Evolutionary conservation across 441 rosid genomes (phyloP).

Genomic region (Adansonia grandidieri): DNA sequence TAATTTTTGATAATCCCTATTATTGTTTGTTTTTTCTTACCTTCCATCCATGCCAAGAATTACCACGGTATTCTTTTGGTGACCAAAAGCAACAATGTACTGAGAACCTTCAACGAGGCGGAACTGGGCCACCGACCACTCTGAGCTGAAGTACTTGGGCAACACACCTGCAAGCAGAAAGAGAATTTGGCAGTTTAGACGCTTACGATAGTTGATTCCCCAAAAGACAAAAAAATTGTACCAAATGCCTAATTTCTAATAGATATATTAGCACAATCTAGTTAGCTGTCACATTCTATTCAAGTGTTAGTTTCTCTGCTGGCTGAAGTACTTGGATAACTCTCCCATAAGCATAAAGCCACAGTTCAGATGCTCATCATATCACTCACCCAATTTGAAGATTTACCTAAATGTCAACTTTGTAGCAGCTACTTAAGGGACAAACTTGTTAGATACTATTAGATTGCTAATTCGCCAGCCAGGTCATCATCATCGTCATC

Average conservation of each 20-base stretch:
- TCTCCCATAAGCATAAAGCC: slow-evolving; percentile 10
- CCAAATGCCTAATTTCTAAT: not conserved
- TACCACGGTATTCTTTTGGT: slow-evolving; percentile 80
- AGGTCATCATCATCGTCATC: not conserved
- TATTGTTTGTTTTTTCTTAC: slow-evolving; percentile 39
- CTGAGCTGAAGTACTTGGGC: slow-evolving; percentile 94
- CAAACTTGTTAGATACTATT: not conserved
- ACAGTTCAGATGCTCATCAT: not conserved
- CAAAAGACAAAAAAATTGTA: not conserved
- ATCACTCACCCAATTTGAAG: not conserved
- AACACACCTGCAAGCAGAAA: slow-evolving; percentile 64
- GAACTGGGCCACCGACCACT: slow-evolving; percentile 96
- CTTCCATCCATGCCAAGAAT: slow-evolving; percentile 96
- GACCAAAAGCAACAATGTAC: slow-evolving; percentile 90
- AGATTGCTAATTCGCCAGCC: not conserved
- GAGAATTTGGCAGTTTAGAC: not conserved
- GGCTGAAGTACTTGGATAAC: not conserved
- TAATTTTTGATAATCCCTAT: not conserved
- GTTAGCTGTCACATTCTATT: slow-evolving; percentile 1
- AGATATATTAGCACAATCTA: not conserved
- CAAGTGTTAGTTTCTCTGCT: not conserved
- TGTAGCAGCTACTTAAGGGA: not conserved
- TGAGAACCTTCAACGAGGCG: slow-evolving; percentile 80
- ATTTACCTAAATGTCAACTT: not conserved
- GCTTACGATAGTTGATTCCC: slow-evolving; percentile 3